phyloP scores from a whole-genome alignment of 805 yeast genomes.

The Wickerhamiella cacticola region DNA sequence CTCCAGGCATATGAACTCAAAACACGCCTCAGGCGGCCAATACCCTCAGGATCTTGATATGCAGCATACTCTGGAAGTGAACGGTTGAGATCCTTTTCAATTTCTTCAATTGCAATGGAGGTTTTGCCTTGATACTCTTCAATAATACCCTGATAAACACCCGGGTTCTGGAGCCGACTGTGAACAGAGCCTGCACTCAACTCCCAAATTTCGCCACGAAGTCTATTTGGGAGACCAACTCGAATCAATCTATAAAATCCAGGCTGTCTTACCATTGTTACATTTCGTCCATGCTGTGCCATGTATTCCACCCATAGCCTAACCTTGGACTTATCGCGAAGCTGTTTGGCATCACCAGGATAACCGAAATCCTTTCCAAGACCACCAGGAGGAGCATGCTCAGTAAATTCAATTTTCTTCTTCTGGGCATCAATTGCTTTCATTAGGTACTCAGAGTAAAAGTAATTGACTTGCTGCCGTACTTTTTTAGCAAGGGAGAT shows the following conservation, averaged over 20 bases:
- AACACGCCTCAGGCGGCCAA: slow-evolving; percentile 70
- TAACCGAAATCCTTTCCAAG: slow-evolving; percentile 72
- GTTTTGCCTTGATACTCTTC: slow-evolving; percentile 48
- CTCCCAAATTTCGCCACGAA: slow-evolving; percentile 97
- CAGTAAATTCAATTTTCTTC: slow-evolving; percentile 10
- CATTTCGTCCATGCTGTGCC: slow-evolving; percentile 69
- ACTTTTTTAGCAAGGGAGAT: slow-evolving; percentile 44
- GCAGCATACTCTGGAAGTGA: slow-evolving; percentile 95
- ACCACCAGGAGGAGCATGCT: slow-evolving; percentile 59
- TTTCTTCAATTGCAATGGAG: slow-evolving; percentile 87
- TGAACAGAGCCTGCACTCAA: slow-evolving; percentile 77
- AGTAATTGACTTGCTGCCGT: slow-evolving; percentile 50
- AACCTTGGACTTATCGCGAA: slow-evolving; percentile 73
- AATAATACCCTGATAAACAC: slow-evolving; percentile 47
- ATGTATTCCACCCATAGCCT: slow-evolving; percentile 91
- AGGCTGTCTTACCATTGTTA: slow-evolving; percentile 60
- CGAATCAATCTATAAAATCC: slow-evolving; percentile 72
- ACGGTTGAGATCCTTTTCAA: slow-evolving; percentile 88
- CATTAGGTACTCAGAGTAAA: slow-evolving; percentile 77
- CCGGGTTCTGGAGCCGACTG: slow-evolving; percentile 48
- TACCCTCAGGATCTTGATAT: slow-evolving; percentile 78
- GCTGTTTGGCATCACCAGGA: slow-evolving; percentile 75
- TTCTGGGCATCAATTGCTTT: slow-evolving; percentile 5
- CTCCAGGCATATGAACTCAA: slow-evolving; percentile 93
- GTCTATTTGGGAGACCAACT: slow-evolving; percentile 86